Conservation (phyloP, 1,284 basidiomycete genomes). For the Neolentinus lepideus region DNA sequence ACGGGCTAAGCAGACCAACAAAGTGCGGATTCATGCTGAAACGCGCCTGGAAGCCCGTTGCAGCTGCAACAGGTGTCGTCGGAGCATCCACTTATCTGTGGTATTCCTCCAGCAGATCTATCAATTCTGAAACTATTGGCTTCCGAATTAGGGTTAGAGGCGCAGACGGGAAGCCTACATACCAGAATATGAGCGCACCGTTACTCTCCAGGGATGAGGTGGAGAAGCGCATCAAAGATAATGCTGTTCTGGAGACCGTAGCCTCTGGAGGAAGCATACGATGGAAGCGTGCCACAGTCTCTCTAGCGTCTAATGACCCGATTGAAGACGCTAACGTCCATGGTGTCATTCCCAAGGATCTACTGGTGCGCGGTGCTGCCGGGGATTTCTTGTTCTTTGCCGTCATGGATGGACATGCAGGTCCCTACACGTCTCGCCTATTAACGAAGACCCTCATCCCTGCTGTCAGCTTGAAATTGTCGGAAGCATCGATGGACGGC, state of each 20-base stretch:
- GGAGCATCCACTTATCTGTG: constrained; percentile 45
- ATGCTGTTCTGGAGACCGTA: constrained; percentile 39
- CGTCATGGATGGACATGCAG: constrained; percentile 92
- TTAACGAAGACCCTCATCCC: constrained; percentile 85
- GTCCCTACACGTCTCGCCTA: constrained; percentile 77
- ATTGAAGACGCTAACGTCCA: constrained; percentile 84
- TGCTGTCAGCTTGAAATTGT: constrained; percentile 78
- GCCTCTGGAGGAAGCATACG: constrained; percentile 43
- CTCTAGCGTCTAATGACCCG: constrained; percentile 79
- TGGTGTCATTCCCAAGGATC: constrained; percentile 62
- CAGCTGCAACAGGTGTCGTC: constrained; percentile 37
- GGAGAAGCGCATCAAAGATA: constrained; percentile 52
- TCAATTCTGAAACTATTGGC: constrained; percentile 38
- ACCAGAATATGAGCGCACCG: constrained; percentile 44
- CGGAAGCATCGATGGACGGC: constrained; percentile 35
- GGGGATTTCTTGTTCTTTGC: constrained; percentile 81
- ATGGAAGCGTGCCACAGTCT: constrained; percentile 75
- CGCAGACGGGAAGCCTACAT: constrained; percentile 51
- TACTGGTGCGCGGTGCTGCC: constrained; percentile 42
- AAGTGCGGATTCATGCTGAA: constrained; percentile 44
- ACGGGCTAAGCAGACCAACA: no score
- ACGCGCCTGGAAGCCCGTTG: constrained; percentile 58
- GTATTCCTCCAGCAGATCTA: constrained; percentile 29
- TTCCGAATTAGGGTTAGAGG: constrained; percentile 46
- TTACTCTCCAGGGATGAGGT: constrained; percentile 51